Conservation (phyloP, 805 yeast species). For the Hanseniaspora thailandica region DNA sequence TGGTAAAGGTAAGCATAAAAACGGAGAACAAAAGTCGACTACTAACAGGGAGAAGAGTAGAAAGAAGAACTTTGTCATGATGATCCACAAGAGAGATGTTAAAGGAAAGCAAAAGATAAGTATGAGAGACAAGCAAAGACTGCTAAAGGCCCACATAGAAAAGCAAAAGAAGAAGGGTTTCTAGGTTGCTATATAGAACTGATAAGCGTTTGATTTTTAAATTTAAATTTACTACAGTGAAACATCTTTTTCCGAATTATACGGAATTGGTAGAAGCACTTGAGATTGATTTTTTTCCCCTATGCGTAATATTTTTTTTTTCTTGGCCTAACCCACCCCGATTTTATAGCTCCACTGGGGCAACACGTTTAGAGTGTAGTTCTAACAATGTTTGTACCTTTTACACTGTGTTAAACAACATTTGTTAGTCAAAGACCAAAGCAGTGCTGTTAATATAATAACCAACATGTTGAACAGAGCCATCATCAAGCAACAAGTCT, state of each 20-base stretch:
- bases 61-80: slow-evolving; percentile 98
- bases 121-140: slow-evolving; percentile 79
- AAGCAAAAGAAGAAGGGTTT: slow-evolving; percentile 84
- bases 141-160: slow-evolving; percentile 70
- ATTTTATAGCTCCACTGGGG: not conserved
- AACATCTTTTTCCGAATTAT: not conserved
- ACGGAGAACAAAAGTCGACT: slow-evolving; percentile 55
- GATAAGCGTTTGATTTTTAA: not conserved
- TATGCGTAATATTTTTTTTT: too few species aligned
- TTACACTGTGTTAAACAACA: too few species aligned
- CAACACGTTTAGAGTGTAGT: too few species aligned
- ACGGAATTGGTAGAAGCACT: not conserved
- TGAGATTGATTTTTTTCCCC: not conserved
- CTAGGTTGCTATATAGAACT: slow-evolving; percentile 24
- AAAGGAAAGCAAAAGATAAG: slow-evolving; percentile 89
- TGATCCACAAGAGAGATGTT: slow-evolving; percentile 88
- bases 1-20: slow-evolving; percentile 64
- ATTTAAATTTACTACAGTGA: too few species aligned
- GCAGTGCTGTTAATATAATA: too few species aligned
- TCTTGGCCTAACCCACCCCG: not conserved
- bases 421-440: not conserved
- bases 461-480: slow-evolving; percentile 5
- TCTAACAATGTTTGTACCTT: too few species aligned
- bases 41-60: slow-evolving; percentile 93
- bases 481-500: not conserved